Conservation (phyloP, 768 basidiomycete genomes). For the Russula olivacea region DNA sequence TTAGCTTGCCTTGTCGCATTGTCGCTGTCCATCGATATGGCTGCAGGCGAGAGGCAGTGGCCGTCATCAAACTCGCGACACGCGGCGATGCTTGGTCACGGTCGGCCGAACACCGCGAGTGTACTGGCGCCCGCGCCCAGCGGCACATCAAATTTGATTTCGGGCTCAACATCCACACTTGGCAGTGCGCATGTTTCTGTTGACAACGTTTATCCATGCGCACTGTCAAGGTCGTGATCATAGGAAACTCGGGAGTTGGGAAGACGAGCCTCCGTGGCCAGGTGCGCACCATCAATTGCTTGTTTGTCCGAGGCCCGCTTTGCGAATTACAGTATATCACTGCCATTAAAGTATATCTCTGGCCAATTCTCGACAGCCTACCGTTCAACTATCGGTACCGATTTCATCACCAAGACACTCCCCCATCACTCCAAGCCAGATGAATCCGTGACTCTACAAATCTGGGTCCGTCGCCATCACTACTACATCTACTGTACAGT, state of each 20-base stretch:
- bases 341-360: conserved; percentile 55
- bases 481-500: background rate
- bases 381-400: conserved; percentile 83
- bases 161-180: background rate
- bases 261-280: conserved; percentile 76
- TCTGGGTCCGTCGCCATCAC: conserved; percentile 43
- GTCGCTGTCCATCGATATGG: background rate
- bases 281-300: conserved; percentile 36
- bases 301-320: background rate
- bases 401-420: conserved; percentile 75
- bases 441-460: conserved; percentile 62
- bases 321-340: background rate
- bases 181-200: too few relatives aligned
- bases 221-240: conserved; percentile 74
- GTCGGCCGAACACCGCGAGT: background rate
- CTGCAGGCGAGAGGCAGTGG: too few relatives aligned
- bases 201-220: conserved; percentile 39
- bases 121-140: background rate
- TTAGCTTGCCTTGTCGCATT: background rate
- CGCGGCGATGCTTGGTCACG: background rate
- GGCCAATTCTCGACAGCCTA: conserved; percentile 71
- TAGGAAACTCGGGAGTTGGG: conserved; percentile 77
- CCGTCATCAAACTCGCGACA: background rate
- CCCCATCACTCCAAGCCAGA: conserved; percentile 51
- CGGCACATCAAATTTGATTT: background rate